Conservation (phyloP, 768 basidiomycete species). For the Xanthoconium purpureum region DNA sequence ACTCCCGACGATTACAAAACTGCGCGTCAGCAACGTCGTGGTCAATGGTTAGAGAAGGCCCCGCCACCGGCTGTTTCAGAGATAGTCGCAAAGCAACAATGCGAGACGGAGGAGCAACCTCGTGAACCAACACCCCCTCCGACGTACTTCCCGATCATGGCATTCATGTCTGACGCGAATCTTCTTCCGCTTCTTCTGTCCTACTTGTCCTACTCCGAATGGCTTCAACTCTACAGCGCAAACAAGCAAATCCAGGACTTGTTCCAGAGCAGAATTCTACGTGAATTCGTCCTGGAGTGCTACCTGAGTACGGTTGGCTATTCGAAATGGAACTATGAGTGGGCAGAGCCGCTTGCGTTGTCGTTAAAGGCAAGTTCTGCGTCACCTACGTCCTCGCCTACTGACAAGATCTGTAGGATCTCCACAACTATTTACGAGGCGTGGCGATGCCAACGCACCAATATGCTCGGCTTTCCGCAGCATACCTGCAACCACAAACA, state of each 20-base stretch:
- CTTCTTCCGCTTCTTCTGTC: conserved; percentile 55
- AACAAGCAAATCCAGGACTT: conserved; percentile 54
- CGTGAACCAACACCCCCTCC: conserved; percentile 26
- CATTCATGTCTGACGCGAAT: conserved; percentile 51
- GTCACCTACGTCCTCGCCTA: neutral
- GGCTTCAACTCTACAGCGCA: conserved; percentile 57
- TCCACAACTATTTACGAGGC: conserved; percentile 76
- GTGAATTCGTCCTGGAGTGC: conserved; percentile 66
- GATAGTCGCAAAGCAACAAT: conserved; percentile 23
- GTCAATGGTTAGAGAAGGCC: conserved; percentile 39
- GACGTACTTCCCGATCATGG: conserved; percentile 48
- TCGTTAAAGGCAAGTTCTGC: conserved; percentile 52
- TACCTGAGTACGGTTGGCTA: conserved; percentile 75
- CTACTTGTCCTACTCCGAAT: conserved; percentile 70
- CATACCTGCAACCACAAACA: conserved; percentile 51
- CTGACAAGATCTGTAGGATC: conserved; percentile 48
- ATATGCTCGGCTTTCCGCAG: conserved; percentile 57
- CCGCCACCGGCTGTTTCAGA: conserved; percentile 36
- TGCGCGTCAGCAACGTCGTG: conserved; percentile 41
- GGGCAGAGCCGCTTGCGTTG: conserved; percentile 59
- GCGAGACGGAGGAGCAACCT: conserved; percentile 16
- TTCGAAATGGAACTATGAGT: conserved; percentile 53
- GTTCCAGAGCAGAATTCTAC: conserved; percentile 46
- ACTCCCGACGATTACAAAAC: conserved; percentile 39
- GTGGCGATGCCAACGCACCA: conserved; percentile 74